A percentile compares a stretch with the other conserved stretches of the same genome.
These are phyloP conservation scores for Cinchona pubescens DNA, from an alignment of 257 asterid genomes.

Conservation along the genomic window DNA sequence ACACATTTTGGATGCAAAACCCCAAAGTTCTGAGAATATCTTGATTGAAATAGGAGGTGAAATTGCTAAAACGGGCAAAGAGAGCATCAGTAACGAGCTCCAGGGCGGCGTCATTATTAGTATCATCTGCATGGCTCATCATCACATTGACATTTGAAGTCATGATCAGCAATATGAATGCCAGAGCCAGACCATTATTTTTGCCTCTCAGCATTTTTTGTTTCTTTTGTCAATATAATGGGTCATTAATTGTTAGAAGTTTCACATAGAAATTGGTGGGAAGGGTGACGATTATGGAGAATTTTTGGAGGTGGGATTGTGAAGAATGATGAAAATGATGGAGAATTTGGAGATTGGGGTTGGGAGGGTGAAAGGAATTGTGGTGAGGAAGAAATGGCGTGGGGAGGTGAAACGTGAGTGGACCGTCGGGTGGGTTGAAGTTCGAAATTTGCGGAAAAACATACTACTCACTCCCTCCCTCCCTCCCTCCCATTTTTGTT, in stretches of 20 bases:
- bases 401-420: slow-evolving; percentile 68
- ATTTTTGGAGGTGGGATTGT: neutral
- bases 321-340: neutral
- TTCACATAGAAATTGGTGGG: neutral
- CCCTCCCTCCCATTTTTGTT: too few species aligned
- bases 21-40: slow-evolving; percentile 45
- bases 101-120: slow-evolving; percentile 29
- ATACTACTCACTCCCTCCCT: too few species aligned
- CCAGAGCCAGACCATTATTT: neutral
- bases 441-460: too few species aligned
- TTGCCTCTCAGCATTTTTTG: slow-evolving; percentile 3
- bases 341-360: slow-evolving; percentile 10
- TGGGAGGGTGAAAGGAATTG: slow-evolving; percentile 13
- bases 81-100: slow-evolving; percentile 51
- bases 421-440: too few species aligned
- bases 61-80: slow-evolving; percentile 55
- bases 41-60: slow-evolving; percentile 46
- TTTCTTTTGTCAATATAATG: too few species aligned
- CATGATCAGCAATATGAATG: neutral
- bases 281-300: neutral
- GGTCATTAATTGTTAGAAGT: too few species aligned
- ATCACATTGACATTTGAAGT: neutral
- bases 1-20: slow-evolving; percentile 74
- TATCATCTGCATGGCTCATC: neutral
- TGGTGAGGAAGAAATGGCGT: slow-evolving; percentile 67